phyloP scores from a whole-genome alignment of 1,284 basidiomycete genomes.

The Ganoderma lucidum region DNA sequence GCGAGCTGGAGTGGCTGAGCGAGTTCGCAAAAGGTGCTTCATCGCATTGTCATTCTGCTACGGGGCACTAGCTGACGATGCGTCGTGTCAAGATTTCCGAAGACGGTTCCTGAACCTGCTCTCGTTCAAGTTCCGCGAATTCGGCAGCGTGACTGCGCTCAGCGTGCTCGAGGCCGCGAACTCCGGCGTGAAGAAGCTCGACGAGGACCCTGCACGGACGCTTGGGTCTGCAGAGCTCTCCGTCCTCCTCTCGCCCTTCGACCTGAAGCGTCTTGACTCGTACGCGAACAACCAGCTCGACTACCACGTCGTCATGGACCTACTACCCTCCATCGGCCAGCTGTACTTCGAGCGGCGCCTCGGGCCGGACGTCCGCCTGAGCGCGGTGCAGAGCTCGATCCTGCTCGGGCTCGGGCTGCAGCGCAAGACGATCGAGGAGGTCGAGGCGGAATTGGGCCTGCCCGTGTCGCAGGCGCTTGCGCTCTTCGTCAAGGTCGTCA shows the following conservation, averaged over 20 bases:
- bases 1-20: conserved; percentile 81
- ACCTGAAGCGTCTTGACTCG: conserved; percentile 94
- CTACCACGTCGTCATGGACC: conserved; percentile 95
- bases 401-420: conserved; percentile 92
- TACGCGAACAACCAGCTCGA: conserved; percentile 98
- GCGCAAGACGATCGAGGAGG: conserved; percentile 89
- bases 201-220: conserved; percentile 55
- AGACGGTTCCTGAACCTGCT: conserved; percentile 90
- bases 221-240: conserved; percentile 75
- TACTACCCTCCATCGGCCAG: conserved; percentile 82
- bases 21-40: conserved; percentile 89
- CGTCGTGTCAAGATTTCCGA: conserved; percentile 79
- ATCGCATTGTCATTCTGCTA: background rate
- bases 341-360: conserved; percentile 89
- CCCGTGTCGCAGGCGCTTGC: conserved; percentile 91
- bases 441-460: conserved; percentile 89
- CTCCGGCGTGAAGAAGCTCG: conserved; percentile 64
- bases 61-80: background rate
- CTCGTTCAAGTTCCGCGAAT: conserved; percentile 95
- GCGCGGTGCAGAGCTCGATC: conserved; percentile 89
- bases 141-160: conserved; percentile 86
- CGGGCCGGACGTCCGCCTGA: conserved; percentile 68
- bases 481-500: conserved; percentile 90
- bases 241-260: conserved; percentile 87
- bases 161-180: conserved; percentile 91